These are phyloP conservation scores for Epichloe gansuensis DNA, from an alignment of 2,329 filamentous ascomycete species.

Conservation along the genomic window DNA sequence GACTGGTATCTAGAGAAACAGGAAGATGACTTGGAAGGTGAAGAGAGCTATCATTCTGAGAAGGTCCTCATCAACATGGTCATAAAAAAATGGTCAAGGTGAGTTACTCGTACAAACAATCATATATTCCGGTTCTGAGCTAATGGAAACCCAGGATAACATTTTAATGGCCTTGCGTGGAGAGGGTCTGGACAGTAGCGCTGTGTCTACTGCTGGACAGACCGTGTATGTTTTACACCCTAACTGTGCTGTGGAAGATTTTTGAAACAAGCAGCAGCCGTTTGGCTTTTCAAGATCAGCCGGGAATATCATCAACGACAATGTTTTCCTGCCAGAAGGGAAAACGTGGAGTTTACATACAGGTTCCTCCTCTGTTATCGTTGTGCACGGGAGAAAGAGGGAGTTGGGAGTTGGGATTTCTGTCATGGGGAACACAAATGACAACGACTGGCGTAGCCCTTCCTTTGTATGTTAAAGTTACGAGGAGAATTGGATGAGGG, in stretches of 20 bases:
- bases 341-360: too few species aligned
- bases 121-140: not conserved
- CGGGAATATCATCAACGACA: not conserved
- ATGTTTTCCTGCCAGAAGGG: not conserved
- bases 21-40: constrained; percentile 67
- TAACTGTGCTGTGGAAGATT: constrained; percentile 73
- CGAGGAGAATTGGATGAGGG: not conserved
- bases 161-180: constrained; percentile 72
- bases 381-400: not conserved
- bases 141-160: constrained; percentile 53
- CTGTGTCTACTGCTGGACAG: constrained; percentile 23
- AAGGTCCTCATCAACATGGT: constrained; percentile 68
- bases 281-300: not conserved
- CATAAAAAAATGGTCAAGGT: constrained; percentile 94
- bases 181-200: constrained; percentile 41
- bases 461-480: too few species aligned
- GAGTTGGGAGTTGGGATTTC: too few species aligned
- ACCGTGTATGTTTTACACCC: constrained; percentile 85
- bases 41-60: constrained; percentile 73
- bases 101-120: constrained; percentile 20
- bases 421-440: too few species aligned
- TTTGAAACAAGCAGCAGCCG: constrained; percentile 15
- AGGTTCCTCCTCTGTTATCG: too few species aligned
- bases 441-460: too few species aligned
- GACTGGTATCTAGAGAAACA: constrained; percentile 89